Conservation (phyloP, 352 stramenopile genomes). For the Phytophthora niederhauseri region DNA sequence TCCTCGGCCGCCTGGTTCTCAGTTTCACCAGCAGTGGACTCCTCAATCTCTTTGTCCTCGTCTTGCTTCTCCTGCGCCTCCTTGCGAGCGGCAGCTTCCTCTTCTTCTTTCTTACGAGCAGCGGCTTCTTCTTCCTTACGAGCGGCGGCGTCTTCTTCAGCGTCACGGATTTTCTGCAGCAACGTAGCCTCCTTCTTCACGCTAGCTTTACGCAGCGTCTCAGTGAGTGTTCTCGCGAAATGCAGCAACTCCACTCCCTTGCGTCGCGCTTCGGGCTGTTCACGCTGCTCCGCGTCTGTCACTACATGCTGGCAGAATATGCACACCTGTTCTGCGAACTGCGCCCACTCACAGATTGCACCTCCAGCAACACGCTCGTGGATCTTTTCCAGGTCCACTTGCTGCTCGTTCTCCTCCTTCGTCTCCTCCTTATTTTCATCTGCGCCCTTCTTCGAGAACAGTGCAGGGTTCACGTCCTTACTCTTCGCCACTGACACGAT, state of each 20-base stretch:
- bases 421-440: not conserved
- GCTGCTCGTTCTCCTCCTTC: constrained; percentile 11
- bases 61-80: constrained; percentile 11
- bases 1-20: constrained; percentile 1
- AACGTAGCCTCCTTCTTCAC: constrained; percentile 68
- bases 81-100: constrained; percentile 10
- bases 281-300: constrained; percentile 52
- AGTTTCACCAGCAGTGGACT: constrained; percentile 6
- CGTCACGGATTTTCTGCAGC: constrained; percentile 47
- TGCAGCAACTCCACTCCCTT: constrained; percentile 80
- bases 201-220: constrained; percentile 74
- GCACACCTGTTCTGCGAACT: constrained; percentile 76
- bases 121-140: constrained; percentile 23
- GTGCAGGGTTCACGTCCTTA: constrained; percentile 66
- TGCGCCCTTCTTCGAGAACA: constrained; percentile 45
- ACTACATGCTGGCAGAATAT: constrained; percentile 80
- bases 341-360: constrained; percentile 61
- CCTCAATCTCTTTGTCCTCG: constrained; percentile 10
- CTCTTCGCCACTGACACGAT: constrained; percentile 80
- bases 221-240: constrained; percentile 74
- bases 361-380: constrained; percentile 41
- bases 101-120: constrained; percentile 12
- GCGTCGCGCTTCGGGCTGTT: constrained; percentile 61
- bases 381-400: constrained; percentile 66
- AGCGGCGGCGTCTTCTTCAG: constrained; percentile 23